Evolutionary conservation across 768 basidiomycete genomes (phyloP), one percentile per base, ranked within the genome.

Genomic region (Lentinula aciculospora): DNA sequence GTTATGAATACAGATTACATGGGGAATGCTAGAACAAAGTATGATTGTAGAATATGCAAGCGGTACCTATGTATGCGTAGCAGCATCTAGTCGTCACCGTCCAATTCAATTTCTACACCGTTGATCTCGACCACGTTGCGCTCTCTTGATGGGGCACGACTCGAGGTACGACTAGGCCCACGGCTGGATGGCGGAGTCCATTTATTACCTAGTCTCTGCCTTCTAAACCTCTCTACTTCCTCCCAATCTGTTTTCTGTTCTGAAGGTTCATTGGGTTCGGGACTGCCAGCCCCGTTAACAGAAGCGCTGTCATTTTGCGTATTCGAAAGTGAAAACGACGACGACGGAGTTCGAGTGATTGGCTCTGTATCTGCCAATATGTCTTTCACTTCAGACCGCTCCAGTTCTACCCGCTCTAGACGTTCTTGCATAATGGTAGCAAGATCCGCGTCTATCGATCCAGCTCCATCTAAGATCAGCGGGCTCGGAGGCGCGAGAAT

Each of bases 101-200:
- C 54, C n/a, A 56, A 17, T 21, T 56, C 40, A 36, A 56, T 46
- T 46, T 56, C 40, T 28, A 56, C 54, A 10, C 54, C 54, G 32
- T 56, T 56, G 7, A 56, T 45, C 42, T 56, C 54, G 17, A 56
- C 40, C 25, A 56, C 40, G 23, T 42, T 56, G 17, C 44, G 40
- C 28, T 56, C 54, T 25, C 40, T 42, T 3, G 54, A 56, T 37
- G 54, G 39, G 29, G 44, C 54, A 12, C 54, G 39, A 28, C 54
- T 56, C 54, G 40, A 28, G 39, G 39, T 32, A 19, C 54, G 54
- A 45, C 54, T 56, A 31, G 40, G 21, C 25, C 40, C 44, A 7
- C 40, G 32, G 23, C 51, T 53, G 25, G 51, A 36, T 15, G 51
- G 51, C 7, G 51, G 51, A 27, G 51, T 53, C 51, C 51, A 53